phyloP scores from a whole-genome alignment of 805 yeast species.

The Candida glaebosa region DNA sequence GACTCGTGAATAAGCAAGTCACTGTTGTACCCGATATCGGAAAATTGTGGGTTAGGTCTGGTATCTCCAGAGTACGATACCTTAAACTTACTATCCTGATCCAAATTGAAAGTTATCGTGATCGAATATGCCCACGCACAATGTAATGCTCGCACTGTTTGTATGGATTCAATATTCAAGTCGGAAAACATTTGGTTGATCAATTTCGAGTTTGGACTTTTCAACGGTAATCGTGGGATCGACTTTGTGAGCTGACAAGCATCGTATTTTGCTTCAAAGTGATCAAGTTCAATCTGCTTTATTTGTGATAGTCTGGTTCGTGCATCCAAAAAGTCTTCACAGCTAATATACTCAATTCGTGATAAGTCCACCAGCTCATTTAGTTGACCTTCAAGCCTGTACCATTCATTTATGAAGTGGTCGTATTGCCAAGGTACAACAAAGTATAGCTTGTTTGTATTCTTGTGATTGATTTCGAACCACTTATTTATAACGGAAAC shows the following conservation, averaged over 20 bases:
- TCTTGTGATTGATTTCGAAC: conserved; percentile 41
- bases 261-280: conserved; percentile 32
- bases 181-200: conserved; percentile 38
- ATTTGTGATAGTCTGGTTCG: conserved; percentile 28
- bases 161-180: conserved; percentile 41
- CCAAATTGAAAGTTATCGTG: conserved; percentile 53
- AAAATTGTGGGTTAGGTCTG: conserved; percentile 70
- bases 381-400: conserved; percentile 38
- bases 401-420: conserved; percentile 69
- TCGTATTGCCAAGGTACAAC: conserved; percentile 75
- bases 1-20: conserved; percentile 91
- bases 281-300: conserved; percentile 22
- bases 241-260: conserved; percentile 12
- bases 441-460: conserved; percentile 44
- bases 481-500: conserved; percentile 68
- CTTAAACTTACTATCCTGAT: conserved; percentile 44
- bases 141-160: conserved; percentile 77
- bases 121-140: conserved; percentile 74
- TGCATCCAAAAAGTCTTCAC: conserved; percentile 50
- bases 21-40: conserved; percentile 59
- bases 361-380: conserved; percentile 26
- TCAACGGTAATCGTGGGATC: conserved; percentile 20
- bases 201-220: conserved; percentile 21
- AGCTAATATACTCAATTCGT: conserved; percentile 51
- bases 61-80: conserved; percentile 95